phyloP scores from a whole-genome alignment of 2,329 filamentous ascomycete genomes.

The Eutypa lata region DNA sequence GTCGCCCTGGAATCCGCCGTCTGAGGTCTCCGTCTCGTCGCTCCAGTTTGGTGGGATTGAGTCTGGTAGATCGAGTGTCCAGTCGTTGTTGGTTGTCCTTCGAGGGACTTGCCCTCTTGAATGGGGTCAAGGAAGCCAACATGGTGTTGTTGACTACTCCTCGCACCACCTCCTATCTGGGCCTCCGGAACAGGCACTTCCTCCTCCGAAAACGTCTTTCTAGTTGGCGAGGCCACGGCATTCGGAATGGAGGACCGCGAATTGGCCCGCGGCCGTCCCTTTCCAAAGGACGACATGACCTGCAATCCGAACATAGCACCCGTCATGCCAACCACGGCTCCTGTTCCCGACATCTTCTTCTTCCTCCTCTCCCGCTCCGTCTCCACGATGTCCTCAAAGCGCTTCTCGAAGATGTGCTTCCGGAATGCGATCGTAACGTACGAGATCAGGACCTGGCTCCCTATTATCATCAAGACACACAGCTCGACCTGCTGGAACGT shows the following conservation, averaged over 20 bases:
- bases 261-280: conserved; percentile 11
- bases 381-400: conserved; percentile 52
- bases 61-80: conserved; percentile 20
- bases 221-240: conserved; percentile 3
- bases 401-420: conserved; percentile 59
- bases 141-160: conserved; percentile 13
- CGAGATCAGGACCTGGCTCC: conserved; percentile 65
- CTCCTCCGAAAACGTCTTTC: conserved; percentile 1
- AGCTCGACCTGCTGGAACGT: conserved; percentile 67
- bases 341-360: conserved; percentile 16
- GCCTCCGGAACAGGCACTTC: conserved; percentile 7
- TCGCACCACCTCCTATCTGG: conserved; percentile 3
- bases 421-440: conserved; percentile 61
- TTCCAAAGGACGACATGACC: conserved; percentile 26
- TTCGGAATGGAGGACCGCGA: conserved; percentile 4
- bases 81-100: conserved; percentile 11
- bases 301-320: conserved; percentile 26
- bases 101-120: conserved; percentile 14
- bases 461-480: conserved; percentile 62
- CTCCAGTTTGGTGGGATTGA: conserved; percentile 16
- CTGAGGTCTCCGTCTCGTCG: conserved; percentile 12
- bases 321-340: conserved; percentile 19
- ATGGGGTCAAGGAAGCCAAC: conserved; percentile 23
- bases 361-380: conserved; percentile 32
- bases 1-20: conserved; percentile 12